Evolutionary conservation across 2,329 filamentous ascomycete species (phyloP).

Genomic region (Penicillium digitatum): DNA sequence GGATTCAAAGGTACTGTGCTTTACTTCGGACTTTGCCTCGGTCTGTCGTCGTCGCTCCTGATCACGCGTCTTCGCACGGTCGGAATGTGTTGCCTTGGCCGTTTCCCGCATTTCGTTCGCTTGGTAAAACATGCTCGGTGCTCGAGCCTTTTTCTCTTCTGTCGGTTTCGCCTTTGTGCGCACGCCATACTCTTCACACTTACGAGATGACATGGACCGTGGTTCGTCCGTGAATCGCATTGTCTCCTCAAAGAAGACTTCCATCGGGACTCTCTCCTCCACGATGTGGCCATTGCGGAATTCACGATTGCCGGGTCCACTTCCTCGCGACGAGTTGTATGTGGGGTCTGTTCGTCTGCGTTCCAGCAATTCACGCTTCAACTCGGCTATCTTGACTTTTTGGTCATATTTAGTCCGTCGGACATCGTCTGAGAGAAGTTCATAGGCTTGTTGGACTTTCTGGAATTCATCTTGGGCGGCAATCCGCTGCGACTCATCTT

Average conservation of each 20-base stretch:
- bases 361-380: constrained; percentile 56
- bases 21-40: constrained; percentile 36
- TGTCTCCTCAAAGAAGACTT: constrained; percentile 39
- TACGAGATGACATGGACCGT: constrained; percentile 37
- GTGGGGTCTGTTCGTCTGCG: constrained; percentile 33
- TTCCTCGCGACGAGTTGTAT: constrained; percentile 21
- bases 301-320: constrained; percentile 30
- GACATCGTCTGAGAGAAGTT: constrained; percentile 74
- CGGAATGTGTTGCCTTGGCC: constrained; percentile 30
- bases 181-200: constrained; percentile 38
- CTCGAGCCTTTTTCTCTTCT: constrained; percentile 35
- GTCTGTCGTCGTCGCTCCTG: constrained; percentile 43
- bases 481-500: constrained; percentile 70
- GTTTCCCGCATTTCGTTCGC: constrained; percentile 35
- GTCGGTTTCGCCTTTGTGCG: constrained; percentile 33
- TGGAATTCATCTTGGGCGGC: constrained; percentile 85
- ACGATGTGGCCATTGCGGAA: constrained; percentile 43
- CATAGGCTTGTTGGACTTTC: constrained; percentile 87
- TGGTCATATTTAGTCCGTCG: constrained; percentile 75
- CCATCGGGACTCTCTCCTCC: constrained; percentile 43
- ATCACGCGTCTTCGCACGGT: constrained; percentile 40
- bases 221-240: constrained; percentile 37
- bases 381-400: constrained; percentile 61
- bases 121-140: constrained; percentile 26
- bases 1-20: constrained; percentile 20